Evolutionary conservation across 2,329 filamentous ascomycete species (phyloP).

Genomic region (Xylariaceae sp.): DNA sequence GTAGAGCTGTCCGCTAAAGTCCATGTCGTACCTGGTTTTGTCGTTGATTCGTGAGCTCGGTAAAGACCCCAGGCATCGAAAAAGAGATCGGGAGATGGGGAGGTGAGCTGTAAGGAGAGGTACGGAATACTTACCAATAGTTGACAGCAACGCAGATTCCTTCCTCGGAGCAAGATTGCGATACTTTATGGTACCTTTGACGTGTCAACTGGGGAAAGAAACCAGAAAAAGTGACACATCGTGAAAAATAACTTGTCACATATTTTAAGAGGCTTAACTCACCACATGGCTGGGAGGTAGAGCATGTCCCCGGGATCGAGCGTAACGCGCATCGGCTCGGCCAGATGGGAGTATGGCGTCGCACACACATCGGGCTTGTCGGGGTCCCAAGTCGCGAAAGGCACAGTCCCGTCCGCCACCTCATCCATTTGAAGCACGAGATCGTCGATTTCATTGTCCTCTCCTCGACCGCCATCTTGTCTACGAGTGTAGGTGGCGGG

Average conservation of each 20-base stretch:
- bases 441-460: neutral
- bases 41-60: conserved; percentile 3
- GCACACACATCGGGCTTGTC: conserved; percentile 46
- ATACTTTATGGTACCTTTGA: conserved; percentile 69
- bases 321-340: conserved; percentile 59
- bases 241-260: neutral
- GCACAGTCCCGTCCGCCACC: conserved; percentile 38
- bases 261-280: conserved; percentile 20
- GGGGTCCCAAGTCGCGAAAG: conserved; percentile 72
- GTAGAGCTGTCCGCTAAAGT: conserved; percentile 66
- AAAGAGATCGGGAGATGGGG: neutral
- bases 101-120: neutral
- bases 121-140: conserved; percentile 58
- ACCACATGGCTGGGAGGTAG: conserved; percentile 78
- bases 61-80: neutral
- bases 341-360: conserved; percentile 56
- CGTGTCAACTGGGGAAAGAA: neutral
- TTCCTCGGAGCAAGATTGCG: conserved; percentile 62
- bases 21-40: conserved; percentile 66
- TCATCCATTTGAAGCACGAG: conserved; percentile 14
- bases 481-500: conserved; percentile 55
- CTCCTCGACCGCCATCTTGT: conserved; percentile 1
- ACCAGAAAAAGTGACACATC: neutral
- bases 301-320: conserved; percentile 72
- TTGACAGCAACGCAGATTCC: conserved; percentile 74